These are phyloP conservation scores for Allantophomopsis cytisporea DNA, from an alignment of 2,329 filamentous ascomycete genomes.

Conservation along the genomic window DNA sequence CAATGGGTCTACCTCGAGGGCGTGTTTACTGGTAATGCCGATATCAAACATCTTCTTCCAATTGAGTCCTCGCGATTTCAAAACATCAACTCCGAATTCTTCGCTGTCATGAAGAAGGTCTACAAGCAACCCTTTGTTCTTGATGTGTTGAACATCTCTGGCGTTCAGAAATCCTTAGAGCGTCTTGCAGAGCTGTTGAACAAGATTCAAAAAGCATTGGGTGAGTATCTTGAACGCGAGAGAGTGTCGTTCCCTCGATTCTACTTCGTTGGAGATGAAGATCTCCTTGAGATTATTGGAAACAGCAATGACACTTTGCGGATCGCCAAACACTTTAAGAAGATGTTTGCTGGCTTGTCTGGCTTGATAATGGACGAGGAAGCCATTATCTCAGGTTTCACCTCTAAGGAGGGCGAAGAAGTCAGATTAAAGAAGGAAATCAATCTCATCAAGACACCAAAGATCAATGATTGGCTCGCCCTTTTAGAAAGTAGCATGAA, in stretches of 20 bases:
- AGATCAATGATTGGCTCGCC: constrained; percentile 98
- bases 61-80: constrained; percentile 95
- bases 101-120: constrained; percentile 98
- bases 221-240: constrained; percentile 96
- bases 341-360: constrained; percentile 97
- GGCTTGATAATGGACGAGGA: constrained; percentile 88
- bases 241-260: constrained; percentile 95
- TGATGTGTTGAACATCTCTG: constrained; percentile 89
- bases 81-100: constrained; percentile 98
- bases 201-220: constrained; percentile 97
- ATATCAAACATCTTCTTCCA: constrained; percentile 95
- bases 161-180: constrained; percentile 91
- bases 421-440: constrained; percentile 84
- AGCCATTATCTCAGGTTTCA: constrained; percentile 78
- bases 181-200: constrained; percentile 91
- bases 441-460: constrained; percentile 81
- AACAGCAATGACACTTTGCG: constrained; percentile 96
- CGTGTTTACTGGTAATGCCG: constrained; percentile 95
- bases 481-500: constrained; percentile 92
- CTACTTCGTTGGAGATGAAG: constrained; percentile 98
- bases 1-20: constrained; percentile 99
- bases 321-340: constrained; percentile 97
- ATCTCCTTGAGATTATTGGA: constrained; percentile 95
- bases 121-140: constrained; percentile 92
- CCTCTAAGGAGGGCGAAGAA: constrained; percentile 86